Evolutionary conservation across 139 green algal genomes (phyloP).

Genomic region (Closterium sp.): DNA sequence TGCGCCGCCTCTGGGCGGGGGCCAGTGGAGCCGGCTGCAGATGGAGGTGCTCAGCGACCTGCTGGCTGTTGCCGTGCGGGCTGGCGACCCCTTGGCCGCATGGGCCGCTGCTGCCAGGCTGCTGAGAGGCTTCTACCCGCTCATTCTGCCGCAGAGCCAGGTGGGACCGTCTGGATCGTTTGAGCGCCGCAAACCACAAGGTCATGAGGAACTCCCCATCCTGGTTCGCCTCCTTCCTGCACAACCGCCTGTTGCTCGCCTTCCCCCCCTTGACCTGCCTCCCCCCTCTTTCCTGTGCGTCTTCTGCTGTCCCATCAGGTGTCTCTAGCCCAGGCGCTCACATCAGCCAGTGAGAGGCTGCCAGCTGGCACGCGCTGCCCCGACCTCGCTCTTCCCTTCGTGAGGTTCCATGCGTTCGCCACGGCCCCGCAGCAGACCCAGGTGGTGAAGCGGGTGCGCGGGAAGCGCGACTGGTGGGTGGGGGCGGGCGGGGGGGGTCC

Average conservation of each 20-base stretch:
- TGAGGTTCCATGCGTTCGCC: slow-evolving; percentile 32
- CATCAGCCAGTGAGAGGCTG: slow-evolving; percentile 22
- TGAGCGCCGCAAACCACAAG: too few species aligned
- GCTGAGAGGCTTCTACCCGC: slow-evolving; percentile 25
- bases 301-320: slow-evolving; percentile 7
- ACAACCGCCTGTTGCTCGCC: too few species aligned
- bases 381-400: slow-evolving; percentile 35
- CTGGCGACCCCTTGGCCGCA: slow-evolving; percentile 27
- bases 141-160: slow-evolving; percentile 26
- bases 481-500: slow-evolving; percentile 4
- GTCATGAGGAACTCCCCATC: too few species aligned
- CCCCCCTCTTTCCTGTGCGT: background rate
- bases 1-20: background rate
- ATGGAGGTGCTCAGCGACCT: slow-evolving; percentile 48
- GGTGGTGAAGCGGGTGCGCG: slow-evolving; percentile 34
- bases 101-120: slow-evolving; percentile 37
- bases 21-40: slow-evolving; percentile 46
- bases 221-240: too few species aligned
- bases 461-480: slow-evolving; percentile 35
- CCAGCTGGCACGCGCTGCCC: slow-evolving; percentile 22
- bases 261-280: background rate
- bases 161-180: background rate
- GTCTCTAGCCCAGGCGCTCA: slow-evolving; percentile 20
- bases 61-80: slow-evolving; percentile 31
- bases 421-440: background rate